Evolutionary conservation across 2,329 filamentous ascomycete genomes (phyloP), one percentile per base, ranked within the genome.

Genomic region (Hymenoscyphus salicellus): DNA sequence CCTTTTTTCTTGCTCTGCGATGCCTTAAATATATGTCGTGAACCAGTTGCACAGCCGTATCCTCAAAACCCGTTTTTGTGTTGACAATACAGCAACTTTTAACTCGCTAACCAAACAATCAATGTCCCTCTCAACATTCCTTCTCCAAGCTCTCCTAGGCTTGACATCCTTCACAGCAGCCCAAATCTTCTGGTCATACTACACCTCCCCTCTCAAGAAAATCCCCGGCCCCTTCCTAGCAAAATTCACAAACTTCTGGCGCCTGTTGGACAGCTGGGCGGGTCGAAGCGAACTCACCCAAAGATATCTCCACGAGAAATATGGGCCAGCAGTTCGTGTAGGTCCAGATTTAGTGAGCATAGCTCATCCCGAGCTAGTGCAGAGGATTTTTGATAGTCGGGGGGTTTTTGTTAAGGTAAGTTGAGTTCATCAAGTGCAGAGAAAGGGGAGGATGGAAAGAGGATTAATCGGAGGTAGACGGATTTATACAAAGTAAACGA

Each of bases 241-340:
- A 1, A 71, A 70, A 32, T 69, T 73, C 36, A 70, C 71, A 5
- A 66, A 74, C 55, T n/a, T 73, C 23, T 75, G 73, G 73, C 71
- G 72, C 1, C 57, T 73, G 10, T 55, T 68, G 4, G 65, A 68
- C 30, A 62, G 55, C 1, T 72, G 63, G 17, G 56, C 49, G 41
- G 72, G 72, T 2, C 60, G 66, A 30, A 10, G 66, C 1, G 67
- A 71, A 20, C 63, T 67, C 2, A 68, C 66, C 0, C 63, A 72
- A 7, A 58, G 60, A 10, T 8, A 58, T 1, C 63, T 74, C 0
- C 72, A 74, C 28, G 38, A 71, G 33, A 68, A 64, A 52, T 69
- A 72, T 60, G 73, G 71, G 0, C 8, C 55, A 1, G 65, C 63
- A 8, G 70, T 75, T 2, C 62, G 71, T 14, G 36, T 74, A 41